Base-by-base conservation (phyloP, 805 yeast genomes). In the Kazachstania kunashirensis region DNA sequence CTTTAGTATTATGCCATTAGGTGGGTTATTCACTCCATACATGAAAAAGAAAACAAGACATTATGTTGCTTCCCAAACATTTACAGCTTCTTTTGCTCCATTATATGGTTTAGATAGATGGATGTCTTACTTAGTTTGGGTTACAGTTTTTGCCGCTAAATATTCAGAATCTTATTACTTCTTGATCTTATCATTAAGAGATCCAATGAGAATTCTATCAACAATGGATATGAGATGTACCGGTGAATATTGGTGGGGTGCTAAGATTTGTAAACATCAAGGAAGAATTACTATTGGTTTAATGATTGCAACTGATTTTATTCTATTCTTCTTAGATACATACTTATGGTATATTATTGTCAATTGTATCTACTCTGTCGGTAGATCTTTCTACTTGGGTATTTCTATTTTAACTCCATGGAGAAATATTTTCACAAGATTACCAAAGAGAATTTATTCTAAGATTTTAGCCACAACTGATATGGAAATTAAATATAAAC, bases 401-500 rank as follows among this genome's bases (percentile, higher is more conserved):
- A 88, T 92, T 53, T 92, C 99, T 31, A 89, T 92, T 48, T 77
- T 88, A 71, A 92, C 99, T 29, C 99, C 99, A 45, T 92, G 99
- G 99, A 84, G 97, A 77, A 92, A 94, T 63, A 88, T 92, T 52
- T 92, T 89, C 72, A 79, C 96, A 37, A 80, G 99, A 66, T 70
- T 92, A 61, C 99, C 99, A 61, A 92, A 92, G 79, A 85, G 99
- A 78, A 85, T 92, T 50, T 94, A 92, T 72, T 85, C 96, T 39
- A 92, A 92, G 76, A 80, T 92, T 48, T 75, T 92, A 66, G 97
- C 97, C 32, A 92, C 99, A 25, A 84, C 95, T 48, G 97, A 92
- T 62, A 89, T 94, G 98, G 97, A 92, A 69, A 85, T 89, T 60
- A 89, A 92, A 70, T 92, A 92, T 69, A 89, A 92, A 67, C 97